Conservation (phyloP, 805 yeast species). For the Metschnikowia rubicola region DNA sequence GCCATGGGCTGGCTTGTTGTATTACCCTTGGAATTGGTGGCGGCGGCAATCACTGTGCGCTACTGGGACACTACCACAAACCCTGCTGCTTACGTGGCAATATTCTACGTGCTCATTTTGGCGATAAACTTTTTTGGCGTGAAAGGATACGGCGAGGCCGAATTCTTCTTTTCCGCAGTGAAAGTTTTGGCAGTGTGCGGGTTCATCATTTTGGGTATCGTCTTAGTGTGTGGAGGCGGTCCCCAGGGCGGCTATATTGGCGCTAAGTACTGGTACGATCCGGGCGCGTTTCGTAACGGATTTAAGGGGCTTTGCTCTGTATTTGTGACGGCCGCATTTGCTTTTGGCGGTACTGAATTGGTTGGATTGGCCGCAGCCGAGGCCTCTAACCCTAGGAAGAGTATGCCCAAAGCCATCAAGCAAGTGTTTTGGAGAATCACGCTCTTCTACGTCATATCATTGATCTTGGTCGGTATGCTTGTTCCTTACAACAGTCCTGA, state of each 20-base stretch:
- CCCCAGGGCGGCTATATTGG: slow-evolving; percentile 53
- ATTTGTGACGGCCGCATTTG: slow-evolving; percentile 60
- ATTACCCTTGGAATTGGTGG: slow-evolving; percentile 35
- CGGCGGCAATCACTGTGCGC: slow-evolving; percentile 39
- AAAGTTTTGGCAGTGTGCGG: slow-evolving; percentile 59
- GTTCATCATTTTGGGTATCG: slow-evolving; percentile 52
- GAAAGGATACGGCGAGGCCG: slow-evolving; percentile 68
- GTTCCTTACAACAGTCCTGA: slow-evolving; percentile 50
- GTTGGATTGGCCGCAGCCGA: slow-evolving; percentile 67
- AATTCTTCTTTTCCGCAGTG: slow-evolving; percentile 50
- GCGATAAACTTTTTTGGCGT: slow-evolving; percentile 59
- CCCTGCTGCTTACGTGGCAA: slow-evolving; percentile 54
- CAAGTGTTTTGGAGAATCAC: slow-evolving; percentile 65
- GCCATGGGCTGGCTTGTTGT: slow-evolving; percentile 36
- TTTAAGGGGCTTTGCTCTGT: slow-evolving; percentile 63
- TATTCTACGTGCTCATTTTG: slow-evolving; percentile 50
- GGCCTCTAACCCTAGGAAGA: slow-evolving; percentile 55
- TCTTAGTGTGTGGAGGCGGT: slow-evolving; percentile 58
- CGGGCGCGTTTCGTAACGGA: slow-evolving; percentile 55
- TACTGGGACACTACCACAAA: slow-evolving; percentile 44
- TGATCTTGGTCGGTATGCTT: slow-evolving; percentile 38
- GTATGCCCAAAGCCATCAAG: slow-evolving; percentile 61
- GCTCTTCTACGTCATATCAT: slow-evolving; percentile 50
- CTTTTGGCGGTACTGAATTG: slow-evolving; percentile 66
- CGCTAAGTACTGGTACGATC: slow-evolving; percentile 54